Evolutionary conservation across 345 rosid species (phyloP).

Genomic region (Eucalyptus tenuipes): DNA sequence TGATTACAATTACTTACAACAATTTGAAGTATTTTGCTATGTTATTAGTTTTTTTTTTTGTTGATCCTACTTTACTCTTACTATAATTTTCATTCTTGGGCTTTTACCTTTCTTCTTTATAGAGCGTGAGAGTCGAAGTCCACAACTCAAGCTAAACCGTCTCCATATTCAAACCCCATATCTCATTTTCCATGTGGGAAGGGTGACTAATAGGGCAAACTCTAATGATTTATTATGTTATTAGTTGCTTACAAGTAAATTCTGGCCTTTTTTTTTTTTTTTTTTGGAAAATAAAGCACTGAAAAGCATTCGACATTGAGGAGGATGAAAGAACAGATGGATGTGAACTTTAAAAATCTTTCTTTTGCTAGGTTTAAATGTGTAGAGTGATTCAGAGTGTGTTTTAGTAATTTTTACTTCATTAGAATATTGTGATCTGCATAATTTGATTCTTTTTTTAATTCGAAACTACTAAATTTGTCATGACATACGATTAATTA

Average conservation of each 20-base stretch:
- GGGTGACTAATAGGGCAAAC: fast-evolving
- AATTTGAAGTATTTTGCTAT: not conserved
- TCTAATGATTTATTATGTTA: fast-evolving
- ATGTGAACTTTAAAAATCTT: not conserved
- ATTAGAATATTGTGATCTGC: not conserved
- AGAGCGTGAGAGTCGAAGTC: fast-evolving
- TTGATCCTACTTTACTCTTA: too few relatives aligned
- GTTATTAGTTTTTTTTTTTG: not conserved
- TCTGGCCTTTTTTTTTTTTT: not conserved
- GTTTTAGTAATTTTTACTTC: not conserved
- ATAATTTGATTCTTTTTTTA: not conserved
- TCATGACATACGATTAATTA: not conserved
- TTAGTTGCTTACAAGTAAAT: not conserved
- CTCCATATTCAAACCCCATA: too few relatives aligned
- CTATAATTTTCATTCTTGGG: too few relatives aligned
- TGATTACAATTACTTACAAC: not conserved
- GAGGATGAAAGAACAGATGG: not conserved
- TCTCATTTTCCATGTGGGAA: too few relatives aligned
- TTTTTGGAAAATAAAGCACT: not conserved
- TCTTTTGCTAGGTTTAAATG: not conserved
- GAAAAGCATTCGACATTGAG: not conserved
- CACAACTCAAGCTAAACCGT: fast-evolving
- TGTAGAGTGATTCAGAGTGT: not conserved
- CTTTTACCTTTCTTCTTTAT: too few relatives aligned
- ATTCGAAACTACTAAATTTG: not conserved